Percentiles rank a stretch among this genome's conserved stretches.
phyloP scores from a whole-genome alignment of 2,329 filamentous ascomycete species.

The Colletotrichum plurivorum region DNA sequence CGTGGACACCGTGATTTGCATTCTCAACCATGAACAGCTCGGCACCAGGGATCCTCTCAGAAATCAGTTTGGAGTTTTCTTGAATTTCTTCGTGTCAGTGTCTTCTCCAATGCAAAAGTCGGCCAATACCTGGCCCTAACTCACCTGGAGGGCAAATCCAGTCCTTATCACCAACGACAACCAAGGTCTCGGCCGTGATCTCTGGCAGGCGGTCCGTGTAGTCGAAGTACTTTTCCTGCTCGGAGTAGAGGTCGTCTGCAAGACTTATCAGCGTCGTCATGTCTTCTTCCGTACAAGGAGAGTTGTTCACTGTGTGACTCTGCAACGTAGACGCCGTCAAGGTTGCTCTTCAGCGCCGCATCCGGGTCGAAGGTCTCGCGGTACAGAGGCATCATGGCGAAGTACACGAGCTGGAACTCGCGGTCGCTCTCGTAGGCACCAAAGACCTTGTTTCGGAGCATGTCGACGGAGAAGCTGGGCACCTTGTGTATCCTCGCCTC shows the following conservation, averaged over 20 bases:
- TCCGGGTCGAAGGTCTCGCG: conserved; percentile 52
- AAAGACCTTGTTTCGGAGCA: conserved; percentile 56
- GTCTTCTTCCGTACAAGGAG: rapidly evolving
- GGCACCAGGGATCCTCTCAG: conserved; percentile 45
- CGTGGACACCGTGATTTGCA: conserved; percentile 54
- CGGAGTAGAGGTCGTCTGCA: conserved; percentile 52
- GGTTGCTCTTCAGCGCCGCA: conserved; percentile 46
- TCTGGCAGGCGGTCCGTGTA: conserved; percentile 48
- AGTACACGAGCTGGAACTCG: conserved; percentile 54
- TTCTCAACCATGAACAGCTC: conserved; percentile 47
- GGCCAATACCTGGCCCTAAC: conserved; percentile 1
- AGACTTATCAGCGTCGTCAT: background rate
- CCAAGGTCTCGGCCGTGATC: conserved; percentile 52
- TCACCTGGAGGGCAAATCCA: conserved; percentile 56
- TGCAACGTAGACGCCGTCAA: conserved; percentile 51
- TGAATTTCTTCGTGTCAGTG: background rate
- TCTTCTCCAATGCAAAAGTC: background rate
- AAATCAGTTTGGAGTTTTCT: conserved; percentile 52
- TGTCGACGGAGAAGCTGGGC: conserved; percentile 53
- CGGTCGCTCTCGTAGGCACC: conserved; percentile 53
- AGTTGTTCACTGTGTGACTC: conserved; percentile 51
- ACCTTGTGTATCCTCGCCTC: conserved; percentile 49
- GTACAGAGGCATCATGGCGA: conserved; percentile 55
- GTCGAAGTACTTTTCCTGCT: conserved; percentile 55
- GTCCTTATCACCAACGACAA: conserved; percentile 54